A percentile compares a stretch with the other conserved stretches of the same genome.
Conservation (phyloP, 371 early-diverging fungal species). For the Basidiobolus heterosporus region DNA sequence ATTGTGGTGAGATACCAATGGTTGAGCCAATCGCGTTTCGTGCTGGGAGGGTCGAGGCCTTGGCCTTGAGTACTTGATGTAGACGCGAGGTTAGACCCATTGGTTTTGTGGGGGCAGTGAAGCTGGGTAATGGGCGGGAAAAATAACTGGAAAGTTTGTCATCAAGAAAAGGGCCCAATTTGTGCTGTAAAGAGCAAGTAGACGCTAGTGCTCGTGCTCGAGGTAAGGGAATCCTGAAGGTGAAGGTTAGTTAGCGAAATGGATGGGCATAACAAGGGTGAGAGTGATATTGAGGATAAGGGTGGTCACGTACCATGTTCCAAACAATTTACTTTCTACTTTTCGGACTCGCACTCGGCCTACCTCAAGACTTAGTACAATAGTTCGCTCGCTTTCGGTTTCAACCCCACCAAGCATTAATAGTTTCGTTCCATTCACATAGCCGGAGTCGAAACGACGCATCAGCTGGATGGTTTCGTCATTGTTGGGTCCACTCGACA, state of each 20-base stretch:
- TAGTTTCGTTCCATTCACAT: conserved; percentile 71
- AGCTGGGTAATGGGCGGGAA: conserved; percentile 43
- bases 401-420: conserved; percentile 73
- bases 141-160: conserved; percentile 54
- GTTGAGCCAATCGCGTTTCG: too few relatives aligned
- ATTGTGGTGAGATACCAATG: too few relatives aligned
- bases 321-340: conserved; percentile 49
- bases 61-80: too few relatives aligned
- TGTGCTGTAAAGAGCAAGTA: conserved; percentile 63
- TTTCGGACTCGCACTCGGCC: conserved; percentile 59
- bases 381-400: conserved; percentile 69
- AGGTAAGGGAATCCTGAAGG: conserved; percentile 44
- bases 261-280: too few relatives aligned
- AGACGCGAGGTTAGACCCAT: too few relatives aligned
- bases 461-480: conserved; percentile 39
- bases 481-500: conserved; percentile 20
- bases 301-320: conserved; percentile 51
- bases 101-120: too few relatives aligned
- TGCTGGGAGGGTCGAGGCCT: too few relatives aligned
- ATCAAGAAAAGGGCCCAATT: conserved; percentile 56
- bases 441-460: conserved; percentile 59
- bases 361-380: conserved; percentile 72
- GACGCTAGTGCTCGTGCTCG: conserved; percentile 73
- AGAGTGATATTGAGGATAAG: too few relatives aligned
- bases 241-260: too few relatives aligned